A percentile compares a stretch with the other conserved stretches of the same genome.
Conservation (phyloP, 2,329 filamentous ascomycete genomes). For the Penicillium frequentans region DNA sequence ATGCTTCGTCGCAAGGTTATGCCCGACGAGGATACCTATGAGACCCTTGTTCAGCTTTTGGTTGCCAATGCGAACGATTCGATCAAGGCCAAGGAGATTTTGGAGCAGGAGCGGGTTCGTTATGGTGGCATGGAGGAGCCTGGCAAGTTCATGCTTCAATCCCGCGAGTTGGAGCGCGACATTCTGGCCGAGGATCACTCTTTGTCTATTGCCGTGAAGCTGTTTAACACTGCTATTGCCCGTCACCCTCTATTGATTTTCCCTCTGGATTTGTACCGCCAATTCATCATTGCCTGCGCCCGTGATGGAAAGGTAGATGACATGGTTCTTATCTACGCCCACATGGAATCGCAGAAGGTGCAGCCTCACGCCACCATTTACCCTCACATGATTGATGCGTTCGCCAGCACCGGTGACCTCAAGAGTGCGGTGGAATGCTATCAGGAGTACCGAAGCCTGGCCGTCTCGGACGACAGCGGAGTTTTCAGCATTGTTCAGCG, state of each 20-base stretch:
- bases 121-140: constrained; percentile 83
- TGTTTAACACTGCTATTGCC: constrained; percentile 75
- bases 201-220: constrained; percentile 76
- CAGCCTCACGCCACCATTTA: constrained; percentile 79
- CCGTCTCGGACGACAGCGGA: constrained; percentile 80
- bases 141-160: constrained; percentile 84
- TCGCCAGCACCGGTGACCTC: constrained; percentile 77
- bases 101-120: constrained; percentile 80
- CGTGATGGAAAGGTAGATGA: constrained; percentile 76
- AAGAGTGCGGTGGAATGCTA: constrained; percentile 91
- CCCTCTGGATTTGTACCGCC: constrained; percentile 78
- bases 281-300: constrained; percentile 84
- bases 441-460: constrained; percentile 86
- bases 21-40: constrained; percentile 83
- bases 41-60: constrained; percentile 80
- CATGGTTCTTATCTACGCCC: constrained; percentile 87
- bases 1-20: constrained; percentile 85
- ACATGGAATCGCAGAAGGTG: constrained; percentile 80
- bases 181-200: constrained; percentile 87
- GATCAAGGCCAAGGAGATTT: constrained; percentile 65
- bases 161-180: constrained; percentile 81
- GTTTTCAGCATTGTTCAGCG: constrained; percentile 67
- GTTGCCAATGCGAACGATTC: constrained; percentile 79
- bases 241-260: constrained; percentile 63
- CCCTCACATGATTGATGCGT: constrained; percentile 92